Evolutionary conservation across 148 eudicot species (phyloP).

Genomic region (Camellia granthamiana): DNA sequence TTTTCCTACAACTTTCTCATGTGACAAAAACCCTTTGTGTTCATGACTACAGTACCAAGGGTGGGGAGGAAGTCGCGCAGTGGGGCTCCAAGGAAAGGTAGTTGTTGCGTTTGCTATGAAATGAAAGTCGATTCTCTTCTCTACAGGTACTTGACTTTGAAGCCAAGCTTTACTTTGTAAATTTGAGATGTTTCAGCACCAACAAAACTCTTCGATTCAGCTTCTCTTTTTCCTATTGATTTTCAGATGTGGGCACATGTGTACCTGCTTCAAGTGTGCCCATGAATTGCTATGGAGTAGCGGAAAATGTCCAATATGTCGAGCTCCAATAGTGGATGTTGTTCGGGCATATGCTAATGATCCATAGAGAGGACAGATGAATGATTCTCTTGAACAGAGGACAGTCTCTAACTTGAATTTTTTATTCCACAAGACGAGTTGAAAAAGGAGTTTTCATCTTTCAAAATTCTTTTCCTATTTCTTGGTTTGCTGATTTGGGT

Average conservation of each 20-base stretch:
- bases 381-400: conserved; percentile 26
- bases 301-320: conserved; percentile 70
- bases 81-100: conserved; percentile 29
- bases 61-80: conserved; percentile 16
- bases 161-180: not conserved
- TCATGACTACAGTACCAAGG: conserved; percentile 31
- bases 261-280: conserved; percentile 77
- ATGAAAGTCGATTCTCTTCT: conserved; percentile 66
- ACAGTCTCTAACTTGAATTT: conserved; percentile 13
- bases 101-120: conserved; percentile 60
- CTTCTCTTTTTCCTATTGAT: not conserved
- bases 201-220: not conserved
- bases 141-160: conserved; percentile 53
- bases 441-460: not conserved
- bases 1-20: not conserved
- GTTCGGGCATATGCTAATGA: conserved; percentile 44
- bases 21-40: not conserved
- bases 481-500: not conserved
- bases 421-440: not conserved
- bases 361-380: conserved; percentile 16
- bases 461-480: not conserved
- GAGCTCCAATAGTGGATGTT: conserved; percentile 63
- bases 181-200: not conserved
- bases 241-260: conserved; percentile 93
- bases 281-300: conserved; percentile 55